phyloP scores from a whole-genome alignment of 768 basidiomycete genomes.

The Punctularia strigosozonata region DNA sequence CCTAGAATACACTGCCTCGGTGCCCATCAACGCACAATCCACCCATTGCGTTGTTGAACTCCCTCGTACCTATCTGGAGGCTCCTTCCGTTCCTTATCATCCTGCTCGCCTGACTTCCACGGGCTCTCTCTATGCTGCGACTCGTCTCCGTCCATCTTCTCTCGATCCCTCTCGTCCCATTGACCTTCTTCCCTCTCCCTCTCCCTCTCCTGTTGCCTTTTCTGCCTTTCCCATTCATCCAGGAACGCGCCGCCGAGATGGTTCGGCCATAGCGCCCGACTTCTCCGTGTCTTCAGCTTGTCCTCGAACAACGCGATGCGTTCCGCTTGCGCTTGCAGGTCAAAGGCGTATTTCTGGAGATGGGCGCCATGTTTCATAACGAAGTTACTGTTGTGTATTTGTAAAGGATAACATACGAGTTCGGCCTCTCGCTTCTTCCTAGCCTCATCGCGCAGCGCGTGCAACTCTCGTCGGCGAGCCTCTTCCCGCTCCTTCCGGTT shows the following conservation, averaged over 20 bases:
- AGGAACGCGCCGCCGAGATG: conserved; percentile 16
- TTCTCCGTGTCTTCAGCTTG: conserved; percentile 32
- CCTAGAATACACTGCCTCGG: too few species aligned
- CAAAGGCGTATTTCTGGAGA: conserved; percentile 13
- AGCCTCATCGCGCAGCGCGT: conserved; percentile 17
- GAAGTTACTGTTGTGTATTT: too few species aligned
- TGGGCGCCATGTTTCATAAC: background rate
- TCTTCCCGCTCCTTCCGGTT: conserved; percentile 13
- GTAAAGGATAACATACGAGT: conserved; percentile 4
- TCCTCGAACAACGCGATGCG: conserved; percentile 52
- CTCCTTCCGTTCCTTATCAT: background rate
- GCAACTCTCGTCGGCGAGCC: conserved; percentile 15
- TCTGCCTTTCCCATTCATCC: conserved; percentile 10
- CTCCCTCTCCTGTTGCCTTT: conserved; percentile 1
- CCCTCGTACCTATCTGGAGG: background rate
- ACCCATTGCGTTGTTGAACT: background rate
- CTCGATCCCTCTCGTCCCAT: background rate
- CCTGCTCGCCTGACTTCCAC: background rate
- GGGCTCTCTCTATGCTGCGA: background rate
- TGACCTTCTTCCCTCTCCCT: background rate
- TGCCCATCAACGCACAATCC: background rate
- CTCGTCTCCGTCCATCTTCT: background rate
- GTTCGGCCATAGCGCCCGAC: conserved; percentile 41
- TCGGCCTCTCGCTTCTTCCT: conserved; percentile 11
- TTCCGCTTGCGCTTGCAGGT: conserved; percentile 16